phyloP scores from a whole-genome alignment of 176 grass and related monocot species.

The Poa pratensis region DNA sequence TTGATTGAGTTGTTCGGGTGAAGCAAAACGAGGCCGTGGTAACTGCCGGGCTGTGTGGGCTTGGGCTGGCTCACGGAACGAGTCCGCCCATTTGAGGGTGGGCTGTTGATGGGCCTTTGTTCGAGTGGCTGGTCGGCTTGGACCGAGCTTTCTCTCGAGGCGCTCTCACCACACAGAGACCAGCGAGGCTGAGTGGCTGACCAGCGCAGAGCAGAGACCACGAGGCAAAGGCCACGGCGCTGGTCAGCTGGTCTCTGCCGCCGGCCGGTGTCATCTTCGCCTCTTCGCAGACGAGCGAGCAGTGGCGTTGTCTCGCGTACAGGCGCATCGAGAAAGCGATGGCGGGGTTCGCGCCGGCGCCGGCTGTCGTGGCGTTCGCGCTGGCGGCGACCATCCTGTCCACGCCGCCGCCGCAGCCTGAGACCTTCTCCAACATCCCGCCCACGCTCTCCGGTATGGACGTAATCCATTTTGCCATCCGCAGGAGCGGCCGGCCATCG shows the following conservation, averaged over 20 bases:
- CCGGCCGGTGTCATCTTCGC: too few species aligned
- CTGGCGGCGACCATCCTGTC: constrained; percentile 56
- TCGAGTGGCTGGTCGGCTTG: not conserved
- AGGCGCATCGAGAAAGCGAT: not conserved
- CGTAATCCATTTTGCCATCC: too few species aligned
- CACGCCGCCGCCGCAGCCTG: constrained; percentile 40
- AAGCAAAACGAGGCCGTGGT: too few species aligned
- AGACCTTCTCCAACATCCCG: constrained; percentile 55
- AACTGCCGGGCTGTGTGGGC: too few species aligned
- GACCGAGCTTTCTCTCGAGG: not conserved
- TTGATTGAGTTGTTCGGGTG: too few species aligned
- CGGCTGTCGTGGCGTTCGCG: constrained; percentile 35
- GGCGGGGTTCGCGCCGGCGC: not conserved
- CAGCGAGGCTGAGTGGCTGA: constrained; percentile 27
- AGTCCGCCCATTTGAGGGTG: not conserved
- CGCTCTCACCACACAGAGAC: constrained; percentile 17
- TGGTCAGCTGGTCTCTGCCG: too few species aligned
- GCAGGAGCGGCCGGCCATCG: too few species aligned
- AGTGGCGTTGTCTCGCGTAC: too few species aligned
- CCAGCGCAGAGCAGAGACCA: not conserved
- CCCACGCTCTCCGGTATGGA: constrained; percentile 60
- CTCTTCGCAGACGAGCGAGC: too few species aligned
- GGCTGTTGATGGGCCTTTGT: not conserved
- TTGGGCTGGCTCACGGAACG: too few species aligned
- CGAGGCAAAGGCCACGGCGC: not conserved